Base-by-base conservation (phyloP, 1,284 basidiomycete species). In the Paramarasmius palmivorus region DNA sequence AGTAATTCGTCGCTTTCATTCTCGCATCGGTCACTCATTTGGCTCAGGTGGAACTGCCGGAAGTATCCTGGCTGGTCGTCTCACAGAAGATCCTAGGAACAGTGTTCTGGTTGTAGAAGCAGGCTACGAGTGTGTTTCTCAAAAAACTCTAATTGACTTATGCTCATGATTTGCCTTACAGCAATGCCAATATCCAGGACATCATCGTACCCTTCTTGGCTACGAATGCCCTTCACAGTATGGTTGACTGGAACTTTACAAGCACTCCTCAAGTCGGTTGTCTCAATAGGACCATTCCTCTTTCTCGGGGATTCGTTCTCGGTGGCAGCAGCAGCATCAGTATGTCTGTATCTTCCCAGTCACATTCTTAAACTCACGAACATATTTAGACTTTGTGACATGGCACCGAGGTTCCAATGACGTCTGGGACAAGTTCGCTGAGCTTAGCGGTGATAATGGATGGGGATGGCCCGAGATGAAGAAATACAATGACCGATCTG, bases 391-490 rank as follows among this genome's bases (percentile, higher is more conserved):
- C 45, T 57, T 52, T 17, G 53, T 65, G 57, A 54, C 60, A 36
- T 69, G 63, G 48, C 64, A 56, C n/a, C 63, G 67, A 19, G 68
- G 67, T 7, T 64, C 68, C 3, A 52, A 57, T 9, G 64, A 69
- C 35, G 61, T 66, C 36, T 69, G 52, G 42, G 55, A 70, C 38
- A 60, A 59, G 8, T 61, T 52, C 40, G 67, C 67, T 1, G 26
- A 49, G 2, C 54, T 63, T 3, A 60, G 63, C 6, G 59, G 57
- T 3, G 67, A 70, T 54, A 12, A 40, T 8, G 61, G 60, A 12
- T 70, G 68, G 68, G 52, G 59, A 15, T 70, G 68, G 67, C 41
- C 61, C 23, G 56, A 37, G 1, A 23, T 67, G 3, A 36, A 50
- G 49, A 53, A 51, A 15, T 65, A 56, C 38, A 60, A 63, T 46